A percentile compares a stretch with the other conserved stretches of the same genome.
Evolutionary conservation across 2,329 filamentous ascomycete genomes (phyloP).

Genomic region (Aspergillus pseudoviridinutans): DNA sequence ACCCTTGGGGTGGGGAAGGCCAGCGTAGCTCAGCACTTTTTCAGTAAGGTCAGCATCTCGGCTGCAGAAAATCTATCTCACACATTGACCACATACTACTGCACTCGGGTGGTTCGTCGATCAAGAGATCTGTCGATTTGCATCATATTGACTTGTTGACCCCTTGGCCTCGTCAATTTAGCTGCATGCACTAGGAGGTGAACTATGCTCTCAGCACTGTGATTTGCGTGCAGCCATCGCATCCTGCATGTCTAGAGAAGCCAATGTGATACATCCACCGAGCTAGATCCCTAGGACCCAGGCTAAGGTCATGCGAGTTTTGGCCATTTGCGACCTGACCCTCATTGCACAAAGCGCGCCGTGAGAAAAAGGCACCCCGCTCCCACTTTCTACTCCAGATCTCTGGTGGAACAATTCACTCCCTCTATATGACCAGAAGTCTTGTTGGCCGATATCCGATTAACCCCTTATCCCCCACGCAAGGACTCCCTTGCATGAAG

Average conservation of each 20-base stretch:
- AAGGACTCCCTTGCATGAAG: background rate
- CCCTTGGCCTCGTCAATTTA: constrained; percentile 8
- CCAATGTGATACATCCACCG: constrained; percentile 31
- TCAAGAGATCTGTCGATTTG: constrained; percentile 9
- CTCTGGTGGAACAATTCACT: background rate
- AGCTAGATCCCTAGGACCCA: constrained; percentile 17
- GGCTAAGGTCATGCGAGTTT: constrained; percentile 10
- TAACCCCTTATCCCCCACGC: background rate
- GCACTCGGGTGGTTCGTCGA: constrained; percentile 11
- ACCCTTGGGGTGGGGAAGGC: constrained; percentile 12
- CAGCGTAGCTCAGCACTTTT: constrained; percentile 19
- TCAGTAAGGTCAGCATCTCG: constrained; percentile 21
- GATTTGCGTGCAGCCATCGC: constrained; percentile 14
- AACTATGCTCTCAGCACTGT: constrained; percentile 11
- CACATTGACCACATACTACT: constrained; percentile 9
- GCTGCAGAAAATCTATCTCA: constrained; percentile 11
- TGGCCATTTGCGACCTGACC: constrained; percentile 1
- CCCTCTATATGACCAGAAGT: background rate
- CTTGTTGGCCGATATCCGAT: background rate
- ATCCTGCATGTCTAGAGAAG: constrained; percentile 22
- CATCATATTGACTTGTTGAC: constrained; percentile 6
- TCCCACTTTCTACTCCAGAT: constrained; percentile 4
- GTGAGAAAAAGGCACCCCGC: constrained; percentile 15
- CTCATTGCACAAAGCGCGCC: constrained; percentile 15
- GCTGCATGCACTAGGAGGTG: constrained; percentile 2